Evolutionary conservation across 345 rosid genomes (phyloP).

Genomic region (Populus ilicifolia): DNA sequence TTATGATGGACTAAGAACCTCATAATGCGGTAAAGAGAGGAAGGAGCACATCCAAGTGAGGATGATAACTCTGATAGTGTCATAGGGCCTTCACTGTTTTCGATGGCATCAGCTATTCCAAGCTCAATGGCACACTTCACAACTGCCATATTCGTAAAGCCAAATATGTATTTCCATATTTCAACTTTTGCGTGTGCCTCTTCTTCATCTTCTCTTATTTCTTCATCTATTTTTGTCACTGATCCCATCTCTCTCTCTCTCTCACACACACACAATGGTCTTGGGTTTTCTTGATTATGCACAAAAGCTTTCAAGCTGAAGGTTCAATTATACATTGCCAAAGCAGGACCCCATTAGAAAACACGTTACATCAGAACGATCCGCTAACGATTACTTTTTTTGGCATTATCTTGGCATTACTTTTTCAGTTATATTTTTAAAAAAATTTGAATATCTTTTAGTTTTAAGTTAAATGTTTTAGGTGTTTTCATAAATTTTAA

Average conservation of each 20-base stretch:
- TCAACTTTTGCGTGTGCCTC: conserved; percentile 46
- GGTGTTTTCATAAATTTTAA: no score
- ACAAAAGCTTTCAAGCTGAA: not conserved
- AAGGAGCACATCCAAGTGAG: conserved; percentile 40
- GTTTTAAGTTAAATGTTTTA: no score
- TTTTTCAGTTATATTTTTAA: no score
- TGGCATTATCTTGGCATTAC: no score
- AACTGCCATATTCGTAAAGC: conserved; percentile 50
- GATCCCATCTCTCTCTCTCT: conserved; percentile 5
- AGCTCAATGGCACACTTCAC: conserved; percentile 80
- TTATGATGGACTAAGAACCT: conserved; percentile 51
- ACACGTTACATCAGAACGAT: no score
- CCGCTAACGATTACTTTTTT: no score
- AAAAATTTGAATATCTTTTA: no score
- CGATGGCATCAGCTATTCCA: conserved; percentile 59
- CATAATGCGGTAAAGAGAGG: conserved; percentile 58
- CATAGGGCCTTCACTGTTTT: conserved; percentile 40
- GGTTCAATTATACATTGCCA: not conserved
- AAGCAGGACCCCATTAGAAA: not conserved
- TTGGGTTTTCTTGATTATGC: not conserved
- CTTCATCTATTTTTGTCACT: not conserved
- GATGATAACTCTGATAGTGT: conserved; percentile 51
- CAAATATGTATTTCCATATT: conserved; percentile 52
- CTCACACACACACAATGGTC: not conserved
- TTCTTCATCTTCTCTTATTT: conserved; percentile 1